Base-by-base conservation (phyloP, 768 basidiomycete species). In the Suillus variegatus region DNA sequence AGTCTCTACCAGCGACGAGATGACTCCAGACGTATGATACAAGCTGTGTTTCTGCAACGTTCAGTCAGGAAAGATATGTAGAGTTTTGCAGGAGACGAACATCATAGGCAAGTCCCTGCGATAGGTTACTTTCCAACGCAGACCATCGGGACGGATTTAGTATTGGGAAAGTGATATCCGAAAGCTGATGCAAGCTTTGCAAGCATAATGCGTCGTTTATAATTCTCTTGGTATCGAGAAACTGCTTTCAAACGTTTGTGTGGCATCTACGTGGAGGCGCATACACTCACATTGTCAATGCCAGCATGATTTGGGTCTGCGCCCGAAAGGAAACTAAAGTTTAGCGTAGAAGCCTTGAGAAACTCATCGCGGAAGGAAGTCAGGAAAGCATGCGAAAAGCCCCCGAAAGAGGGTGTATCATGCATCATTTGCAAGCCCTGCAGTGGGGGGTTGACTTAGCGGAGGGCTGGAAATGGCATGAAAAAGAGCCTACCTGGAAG, bases 341-440 rank as follows among this genome's bases (percentile, higher is more conserved):
- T 74, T 52, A 92, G 68, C 32, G 82, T 78, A 7, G 90, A 82
- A n/a, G 85, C 72, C 71, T 91, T 93, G 6, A 80, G 74, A 68
- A 86, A 84, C 68, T 94, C 91, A 67, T 93, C 92, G 20, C 86
- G 84, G 67, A 91, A 83, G 6, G 83, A 74, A 6, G 82, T 80
- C 49, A 93, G 76, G 56, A 94, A 82, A 3, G 86, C 80, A 61
- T 82, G 66, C 9, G 83, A 83, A 72, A 93, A 92, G 9, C 86
- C 82, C 3, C 91, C 92, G 67, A 93, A 93, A 0, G 78, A 82
- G 0, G 81, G 71, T 36, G 82, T 84, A 68, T 92, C 90, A 65
- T 85, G 84, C 47, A 85, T 82, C 57, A 91, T 73, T 78, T 94
- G 91, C 16, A 92, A 66, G 6, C 92, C 92, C 90, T 93, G 67